Evolutionary conservation across 2,329 filamentous ascomycete species (phyloP), one percentile per base, ranked within the genome.

Genomic region (Coniochaeta sp.): DNA sequence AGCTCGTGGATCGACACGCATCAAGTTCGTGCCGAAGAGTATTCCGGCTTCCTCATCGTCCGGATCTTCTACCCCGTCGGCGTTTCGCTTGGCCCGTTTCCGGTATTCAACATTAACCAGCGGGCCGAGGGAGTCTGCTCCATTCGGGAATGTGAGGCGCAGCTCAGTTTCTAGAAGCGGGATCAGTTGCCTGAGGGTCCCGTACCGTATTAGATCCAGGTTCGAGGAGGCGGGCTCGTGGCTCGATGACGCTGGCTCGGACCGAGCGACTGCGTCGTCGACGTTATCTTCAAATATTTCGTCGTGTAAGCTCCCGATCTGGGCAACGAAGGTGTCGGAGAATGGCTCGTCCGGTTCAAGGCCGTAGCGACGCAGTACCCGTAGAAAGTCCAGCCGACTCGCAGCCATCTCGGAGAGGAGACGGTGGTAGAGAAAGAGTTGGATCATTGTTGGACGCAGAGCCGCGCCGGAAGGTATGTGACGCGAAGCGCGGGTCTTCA

Each of bases 381-480:
- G 75, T 22, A 84, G 73, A 38, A 91, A 90, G 60, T 91, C 84
- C 0, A 96, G 80, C 8, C 82, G 81, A 57, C 88, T 88, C 0
- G 84, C 81, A 0, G 89, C 90, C 67, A 98, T 85, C 2, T 87
- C 81, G 11, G 87, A 85, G n/a, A 99, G 79, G 59, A 98, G 86
- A 28, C 87, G 87, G 65, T 93, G 92, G 70, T 98, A 99, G 0
- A 98, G 78, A 73, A 96, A 92, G 0, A 98, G 79, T 70, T 99
- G 95, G 62, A 97, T 88, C 66, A 88, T 85, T 0, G 92, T 90
- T 0, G 91, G 90, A 12, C 89, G 84, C 52, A 91, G 80, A 0
- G 87, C 83, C 0, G 84, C 77, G 24, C 85, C 84, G 1, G 83
- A 79, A 1, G 92, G 90, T 2, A 90, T 70, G 2, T 80, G 81